These are phyloP conservation scores for Fusarium napiforme DNA, from an alignment of 2,329 filamentous ascomycete species.

Conservation along the genomic window DNA sequence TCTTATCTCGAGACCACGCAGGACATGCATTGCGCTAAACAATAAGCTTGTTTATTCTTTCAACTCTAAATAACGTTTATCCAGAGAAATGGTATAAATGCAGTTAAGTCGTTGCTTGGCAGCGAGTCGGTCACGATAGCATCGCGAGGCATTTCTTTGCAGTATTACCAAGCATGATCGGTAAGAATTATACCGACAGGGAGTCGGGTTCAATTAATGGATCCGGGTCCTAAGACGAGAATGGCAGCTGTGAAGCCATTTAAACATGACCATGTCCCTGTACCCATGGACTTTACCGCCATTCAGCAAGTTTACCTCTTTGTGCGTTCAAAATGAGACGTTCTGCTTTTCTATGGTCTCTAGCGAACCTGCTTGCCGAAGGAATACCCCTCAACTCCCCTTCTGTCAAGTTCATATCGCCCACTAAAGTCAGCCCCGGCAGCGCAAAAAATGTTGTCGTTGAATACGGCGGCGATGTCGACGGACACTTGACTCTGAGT, in stretches of 20 bases:
- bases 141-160: not conserved
- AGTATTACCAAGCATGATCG: not conserved
- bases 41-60: not conserved
- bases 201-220: not conserved
- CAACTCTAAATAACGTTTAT: not conserved
- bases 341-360: not conserved
- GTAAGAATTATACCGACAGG: not conserved
- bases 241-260: not conserved
- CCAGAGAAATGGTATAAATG: not conserved
- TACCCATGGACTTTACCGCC: no score
- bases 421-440: not conserved
- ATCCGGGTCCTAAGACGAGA: not conserved
- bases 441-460: slow-evolving; percentile 39
- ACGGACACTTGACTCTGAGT: slow-evolving; percentile 31
- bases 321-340: not conserved
- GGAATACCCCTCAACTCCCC: not conserved
- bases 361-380: not conserved
- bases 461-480: slow-evolving; percentile 28
- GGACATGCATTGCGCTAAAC: not conserved
- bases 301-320: rapidly evolving
- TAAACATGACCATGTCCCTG: not conserved
- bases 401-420: not conserved
- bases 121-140: not conserved
- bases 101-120: not conserved
- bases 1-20: not conserved